Conservation (phyloP, 805 yeast genomes). For the Tanozyma kutaoensis region DNA sequence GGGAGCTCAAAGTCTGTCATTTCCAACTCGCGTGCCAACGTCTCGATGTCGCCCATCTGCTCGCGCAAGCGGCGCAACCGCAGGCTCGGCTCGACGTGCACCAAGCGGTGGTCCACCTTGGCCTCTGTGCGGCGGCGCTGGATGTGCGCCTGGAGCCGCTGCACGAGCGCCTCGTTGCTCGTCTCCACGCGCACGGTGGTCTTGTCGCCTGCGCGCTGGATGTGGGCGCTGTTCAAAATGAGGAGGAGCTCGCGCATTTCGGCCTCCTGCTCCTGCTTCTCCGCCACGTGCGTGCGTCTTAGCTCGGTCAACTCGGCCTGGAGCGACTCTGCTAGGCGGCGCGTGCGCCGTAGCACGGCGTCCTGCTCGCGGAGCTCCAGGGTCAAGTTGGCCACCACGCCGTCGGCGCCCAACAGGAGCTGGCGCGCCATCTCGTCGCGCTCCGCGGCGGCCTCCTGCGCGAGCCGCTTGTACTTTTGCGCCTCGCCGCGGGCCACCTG, state of each 20-base stretch:
- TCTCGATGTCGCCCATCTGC: slow-evolving; percentile 74
- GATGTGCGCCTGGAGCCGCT: slow-evolving; percentile 30
- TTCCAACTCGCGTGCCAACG: slow-evolving; percentile 77
- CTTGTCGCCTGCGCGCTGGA: slow-evolving; percentile 14
- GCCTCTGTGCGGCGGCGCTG: slow-evolving; percentile 33
- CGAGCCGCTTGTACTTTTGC: slow-evolving; percentile 9
- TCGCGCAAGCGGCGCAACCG: slow-evolving; percentile 64
- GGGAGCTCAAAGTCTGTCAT: slow-evolving; percentile 56
- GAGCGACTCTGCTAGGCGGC: slow-evolving; percentile 49
- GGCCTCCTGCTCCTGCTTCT: slow-evolving; percentile 63
- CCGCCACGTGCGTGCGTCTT: slow-evolving; percentile 43
- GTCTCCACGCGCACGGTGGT: slow-evolving; percentile 22
- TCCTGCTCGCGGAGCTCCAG: slow-evolving; percentile 54
- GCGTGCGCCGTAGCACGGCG: slow-evolving; percentile 39
- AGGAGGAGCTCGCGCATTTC: slow-evolving; percentile 66
- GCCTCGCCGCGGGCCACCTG: slow-evolving; percentile 38
- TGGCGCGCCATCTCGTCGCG: slow-evolving; percentile 51
- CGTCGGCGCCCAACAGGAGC: slow-evolving; percentile 65
- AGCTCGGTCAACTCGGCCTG: slow-evolving; percentile 50
- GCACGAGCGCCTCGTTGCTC: slow-evolving; percentile 21
- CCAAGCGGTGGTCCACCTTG: slow-evolving; percentile 28
- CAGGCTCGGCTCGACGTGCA: slow-evolving; percentile 61
- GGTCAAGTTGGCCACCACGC: slow-evolving; percentile 45
- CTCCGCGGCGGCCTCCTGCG: slow-evolving; percentile 15
- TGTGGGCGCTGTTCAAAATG: slow-evolving; percentile 37